Conservation (phyloP, 257 asterid species). For the Lavandula angustifolia region DNA sequence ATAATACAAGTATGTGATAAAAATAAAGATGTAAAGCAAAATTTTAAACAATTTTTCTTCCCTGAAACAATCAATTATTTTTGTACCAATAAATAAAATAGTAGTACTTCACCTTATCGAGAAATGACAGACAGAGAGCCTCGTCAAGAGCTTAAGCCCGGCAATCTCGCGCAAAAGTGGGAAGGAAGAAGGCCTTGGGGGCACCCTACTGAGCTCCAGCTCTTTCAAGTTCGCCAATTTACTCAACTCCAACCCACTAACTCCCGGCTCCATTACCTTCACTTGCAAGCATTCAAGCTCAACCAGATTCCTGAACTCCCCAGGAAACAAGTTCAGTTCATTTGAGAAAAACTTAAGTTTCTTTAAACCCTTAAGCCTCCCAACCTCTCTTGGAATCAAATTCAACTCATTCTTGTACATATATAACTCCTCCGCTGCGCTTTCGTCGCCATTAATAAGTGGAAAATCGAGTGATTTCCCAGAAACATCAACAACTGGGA, state of each 20-base stretch:
- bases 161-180: conserved; percentile 70
- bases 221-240: conserved; percentile 73
- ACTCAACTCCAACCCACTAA: conserved; percentile 72
- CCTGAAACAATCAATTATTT: background rate
- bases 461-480: conserved; percentile 67
- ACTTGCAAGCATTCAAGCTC: conserved; percentile 79
- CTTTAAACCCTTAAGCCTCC: conserved; percentile 61
- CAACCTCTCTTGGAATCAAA: conserved; percentile 66
- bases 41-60: background rate
- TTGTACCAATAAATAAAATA: background rate
- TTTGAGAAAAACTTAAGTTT: conserved; percentile 79
- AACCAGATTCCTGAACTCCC: conserved; percentile 58
- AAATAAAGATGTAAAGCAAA: background rate
- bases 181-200: conserved; percentile 67
- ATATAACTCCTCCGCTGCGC: conserved; percentile 56
- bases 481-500: conserved; percentile 58
- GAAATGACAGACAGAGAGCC: conserved; percentile 86
- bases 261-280: conserved; percentile 62
- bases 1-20: background rate
- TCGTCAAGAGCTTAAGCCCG: conserved; percentile 72
- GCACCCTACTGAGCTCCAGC: conserved; percentile 80
- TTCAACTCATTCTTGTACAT: conserved; percentile 76
- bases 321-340: conserved; percentile 78
- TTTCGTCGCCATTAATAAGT: conserved; percentile 38
- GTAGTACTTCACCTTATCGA: conserved; percentile 63